A percentile compares a stretch with the other conserved stretches of the same genome.
These are phyloP conservation scores for Dioszegia crocea DNA, from an alignment of 768 basidiomycete species.

Conservation along the genomic window DNA sequence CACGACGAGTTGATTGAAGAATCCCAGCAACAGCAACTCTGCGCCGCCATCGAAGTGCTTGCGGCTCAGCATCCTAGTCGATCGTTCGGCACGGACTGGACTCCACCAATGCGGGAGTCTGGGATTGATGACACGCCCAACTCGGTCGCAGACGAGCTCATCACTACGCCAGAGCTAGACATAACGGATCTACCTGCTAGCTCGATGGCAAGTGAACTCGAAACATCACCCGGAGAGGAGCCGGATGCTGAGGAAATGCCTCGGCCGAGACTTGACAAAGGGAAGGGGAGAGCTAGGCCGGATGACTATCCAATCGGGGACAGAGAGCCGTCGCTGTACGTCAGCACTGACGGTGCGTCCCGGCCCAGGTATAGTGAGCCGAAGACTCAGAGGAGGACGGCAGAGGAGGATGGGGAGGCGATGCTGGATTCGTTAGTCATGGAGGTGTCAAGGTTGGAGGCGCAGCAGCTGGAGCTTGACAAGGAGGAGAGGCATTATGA, in stretches of 20 bases:
- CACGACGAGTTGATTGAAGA: neutral
- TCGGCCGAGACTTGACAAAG: conserved; percentile 7
- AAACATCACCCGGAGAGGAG: neutral
- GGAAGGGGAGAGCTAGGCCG: conserved; percentile 9
- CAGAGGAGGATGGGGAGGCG: neutral
- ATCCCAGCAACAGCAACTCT: neutral
- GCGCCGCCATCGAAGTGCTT: neutral
- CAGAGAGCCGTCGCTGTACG: neutral
- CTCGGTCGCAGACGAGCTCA: conserved; percentile 4
- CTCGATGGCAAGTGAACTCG: neutral
- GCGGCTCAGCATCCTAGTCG: neutral
- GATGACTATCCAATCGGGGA: neutral
- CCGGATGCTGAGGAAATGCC: conserved; percentile 9
- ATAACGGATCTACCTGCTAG: neutral
- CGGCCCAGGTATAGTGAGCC: neutral
- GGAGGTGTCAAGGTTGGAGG: conserved; percentile 4
- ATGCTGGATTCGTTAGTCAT: neutral
- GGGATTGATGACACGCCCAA: conserved; percentile 6
- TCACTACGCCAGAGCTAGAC: conserved; percentile 2
- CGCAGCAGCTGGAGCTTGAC: neutral
- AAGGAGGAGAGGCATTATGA: neutral
- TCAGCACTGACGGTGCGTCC: neutral
- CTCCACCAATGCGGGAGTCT: neutral
- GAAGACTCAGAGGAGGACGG: neutral
- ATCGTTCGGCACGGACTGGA: neutral